Evolutionary conservation across 1,284 basidiomycete genomes (phyloP), one percentile per base, ranked within the genome.

Genomic region (Schizophyllum amplum): DNA sequence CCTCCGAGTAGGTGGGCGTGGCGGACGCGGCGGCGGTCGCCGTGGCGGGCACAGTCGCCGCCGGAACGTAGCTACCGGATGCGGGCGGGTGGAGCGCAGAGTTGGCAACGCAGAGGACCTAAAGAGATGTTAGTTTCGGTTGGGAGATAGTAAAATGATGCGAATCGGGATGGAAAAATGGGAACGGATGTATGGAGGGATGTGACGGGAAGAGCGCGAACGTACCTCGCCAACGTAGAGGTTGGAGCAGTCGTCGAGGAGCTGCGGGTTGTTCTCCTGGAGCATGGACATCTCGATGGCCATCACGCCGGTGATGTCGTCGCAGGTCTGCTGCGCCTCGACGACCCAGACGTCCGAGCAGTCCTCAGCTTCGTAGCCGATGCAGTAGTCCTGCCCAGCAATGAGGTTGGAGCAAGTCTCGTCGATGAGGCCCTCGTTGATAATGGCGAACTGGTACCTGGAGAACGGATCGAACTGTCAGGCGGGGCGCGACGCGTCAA

Each of bases 361-460:
- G 64, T 84, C 82, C 63, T 78, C 69, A 53, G 69, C 71, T 3
- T 58, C 47, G 55, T 69, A 69, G 15, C 80, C 82, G 51, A 85
- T 72, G 67, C 83, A 86, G 67, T 84, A 62, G 2, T 47, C 63
- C 24, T 71, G 56, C 46, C 79, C 81, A 4, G 77, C 69, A 3
- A 63, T 51, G 58, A 90, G 80, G 68, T 88, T 86, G 63, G 68
- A 64, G 73, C 89, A 90, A 2, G 51, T 52, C 0, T 63, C 15
- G 63, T 89, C 71, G 62, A 87, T 79, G 57, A 66, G 63, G 55
- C 61, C 65, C 0, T 71, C 56, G 69, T 90, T 91, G 63, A 82
- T 72, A 13, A 75, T 76, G 1, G 82, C 79, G 52, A 91, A 80
- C 70, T 91, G 87, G 72, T 84, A 90, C 20, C 86, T 87, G 62